These are phyloP conservation scores for Astrothelium macrocarpum DNA, from an alignment of 495 filamentous ascomycete genomes.

Conservation along the genomic window DNA sequence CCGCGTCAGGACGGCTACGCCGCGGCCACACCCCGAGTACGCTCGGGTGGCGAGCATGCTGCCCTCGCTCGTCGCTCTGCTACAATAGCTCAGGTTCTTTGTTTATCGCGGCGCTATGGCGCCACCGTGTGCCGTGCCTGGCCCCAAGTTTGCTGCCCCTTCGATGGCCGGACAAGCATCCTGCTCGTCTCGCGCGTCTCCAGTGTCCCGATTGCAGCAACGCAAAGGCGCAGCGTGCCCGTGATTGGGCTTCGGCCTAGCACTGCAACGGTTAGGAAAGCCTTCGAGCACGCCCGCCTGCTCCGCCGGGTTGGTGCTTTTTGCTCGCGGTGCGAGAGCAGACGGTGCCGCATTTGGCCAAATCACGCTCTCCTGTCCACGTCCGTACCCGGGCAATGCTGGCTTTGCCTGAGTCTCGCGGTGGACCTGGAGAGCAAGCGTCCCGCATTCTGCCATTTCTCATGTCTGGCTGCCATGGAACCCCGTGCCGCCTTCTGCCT, in stretches of 20 bases:
- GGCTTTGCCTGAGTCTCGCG: not conserved
- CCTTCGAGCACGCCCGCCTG: not conserved
- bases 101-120: conserved; percentile 6
- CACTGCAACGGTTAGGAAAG: not conserved
- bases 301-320: not conserved
- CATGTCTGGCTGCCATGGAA: not conserved
- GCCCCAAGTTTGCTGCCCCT: conserved; percentile 5
- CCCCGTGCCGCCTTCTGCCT: not conserved
- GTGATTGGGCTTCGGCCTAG: not conserved
- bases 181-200: conserved; percentile 5
- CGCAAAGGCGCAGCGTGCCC: not conserved
- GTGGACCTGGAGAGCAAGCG: not conserved
- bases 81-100: no score
- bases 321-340: not conserved
- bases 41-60: not conserved
- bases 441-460: not conserved
- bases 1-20: not conserved
- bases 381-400: conserved; percentile 7
- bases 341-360: not conserved
- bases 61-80: not conserved
- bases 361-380: not conserved
- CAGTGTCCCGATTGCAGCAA: not conserved
- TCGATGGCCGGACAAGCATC: conserved; percentile 1
- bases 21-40: not conserved
- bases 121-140: conserved; percentile 1